These are phyloP conservation scores for Sarocladium kiliense DNA, from an alignment of 2,329 filamentous ascomycete genomes.

Conservation along the genomic window DNA sequence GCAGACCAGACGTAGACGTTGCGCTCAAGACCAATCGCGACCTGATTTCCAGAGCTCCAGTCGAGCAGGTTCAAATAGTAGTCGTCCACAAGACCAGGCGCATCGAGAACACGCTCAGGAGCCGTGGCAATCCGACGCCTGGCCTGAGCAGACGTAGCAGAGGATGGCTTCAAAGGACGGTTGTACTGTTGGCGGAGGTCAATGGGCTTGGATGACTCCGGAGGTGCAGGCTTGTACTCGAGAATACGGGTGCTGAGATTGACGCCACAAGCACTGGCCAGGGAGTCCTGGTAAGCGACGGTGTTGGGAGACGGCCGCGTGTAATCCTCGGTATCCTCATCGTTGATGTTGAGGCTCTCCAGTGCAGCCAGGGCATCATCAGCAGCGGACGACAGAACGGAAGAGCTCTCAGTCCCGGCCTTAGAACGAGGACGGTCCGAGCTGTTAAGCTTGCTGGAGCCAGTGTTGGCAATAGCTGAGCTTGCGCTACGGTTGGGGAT, in stretches of 20 bases:
- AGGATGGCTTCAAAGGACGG: constrained; percentile 78
- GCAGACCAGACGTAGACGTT: constrained; percentile 99
- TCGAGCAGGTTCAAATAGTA: constrained; percentile 99
- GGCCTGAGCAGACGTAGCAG: constrained; percentile 73
- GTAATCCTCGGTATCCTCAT: constrained; percentile 63
- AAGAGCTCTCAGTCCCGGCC: constrained; percentile 67
- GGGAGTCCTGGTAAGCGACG: constrained; percentile 84
- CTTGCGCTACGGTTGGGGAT: constrained; percentile 91
- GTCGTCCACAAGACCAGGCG: constrained; percentile 92
- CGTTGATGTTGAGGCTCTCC: constrained; percentile 68
- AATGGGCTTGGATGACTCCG: constrained; percentile 96
- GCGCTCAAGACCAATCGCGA: constrained; percentile 94
- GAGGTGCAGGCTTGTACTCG: constrained; percentile 96
- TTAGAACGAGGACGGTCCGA: constrained; percentile 69
- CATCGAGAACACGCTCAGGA: constrained; percentile 92
- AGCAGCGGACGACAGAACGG: constrained; percentile 70
- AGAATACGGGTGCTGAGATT: constrained; percentile 92
- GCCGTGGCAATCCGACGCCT: constrained; percentile 89
- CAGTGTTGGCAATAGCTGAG: constrained; percentile 77
- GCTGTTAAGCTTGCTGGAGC: constrained; percentile 75
- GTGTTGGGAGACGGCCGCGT: constrained; percentile 80
- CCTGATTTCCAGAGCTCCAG: constrained; percentile 97
- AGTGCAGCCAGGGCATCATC: constrained; percentile 77
- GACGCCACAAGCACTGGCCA: constrained; percentile 88
- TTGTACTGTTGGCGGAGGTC: constrained; percentile 98